phyloP scores from a whole-genome alignment of 352 stramenopile species.

The Phytophthora citrophthora region DNA sequence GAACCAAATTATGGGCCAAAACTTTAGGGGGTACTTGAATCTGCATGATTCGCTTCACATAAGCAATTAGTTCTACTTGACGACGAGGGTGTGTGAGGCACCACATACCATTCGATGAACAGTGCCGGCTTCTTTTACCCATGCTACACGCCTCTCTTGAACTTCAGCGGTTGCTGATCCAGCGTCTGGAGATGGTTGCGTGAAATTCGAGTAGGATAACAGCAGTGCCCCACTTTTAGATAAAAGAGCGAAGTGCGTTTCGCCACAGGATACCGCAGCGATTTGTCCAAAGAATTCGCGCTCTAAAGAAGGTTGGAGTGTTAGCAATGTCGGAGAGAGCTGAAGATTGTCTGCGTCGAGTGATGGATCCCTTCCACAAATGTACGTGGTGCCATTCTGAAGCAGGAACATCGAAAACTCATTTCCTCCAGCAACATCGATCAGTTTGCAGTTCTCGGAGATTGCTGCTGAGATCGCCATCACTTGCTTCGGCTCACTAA shows the following conservation, averaged over 20 bases:
- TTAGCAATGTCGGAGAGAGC: constrained; percentile 40
- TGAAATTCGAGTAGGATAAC: constrained; percentile 26
- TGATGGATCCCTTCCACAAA: constrained; percentile 48
- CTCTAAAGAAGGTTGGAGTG: constrained; percentile 22
- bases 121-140: constrained; percentile 22
- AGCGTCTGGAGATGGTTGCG: constrained; percentile 12
- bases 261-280: constrained; percentile 44
- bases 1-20: too few species aligned
- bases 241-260: constrained; percentile 50
- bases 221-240: constrained; percentile 35
- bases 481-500: constrained; percentile 62
- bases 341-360: constrained; percentile 16
- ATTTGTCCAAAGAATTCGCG: constrained; percentile 31
- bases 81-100: constrained; percentile 46
- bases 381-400: constrained; percentile 35
- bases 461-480: constrained; percentile 48
- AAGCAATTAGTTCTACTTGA: constrained; percentile 10
- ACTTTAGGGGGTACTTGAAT: too few species aligned
- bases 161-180: constrained; percentile 20
- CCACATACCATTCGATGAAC: constrained; percentile 43
- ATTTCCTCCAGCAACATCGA: constrained; percentile 42
- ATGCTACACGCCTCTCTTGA: constrained; percentile 23
- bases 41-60: too few species aligned
- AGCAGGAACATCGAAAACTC: constrained; percentile 51
- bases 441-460: constrained; percentile 19